Conservation (phyloP, 306 rosid genomes). For the Fragaria ananassa region DNA sequence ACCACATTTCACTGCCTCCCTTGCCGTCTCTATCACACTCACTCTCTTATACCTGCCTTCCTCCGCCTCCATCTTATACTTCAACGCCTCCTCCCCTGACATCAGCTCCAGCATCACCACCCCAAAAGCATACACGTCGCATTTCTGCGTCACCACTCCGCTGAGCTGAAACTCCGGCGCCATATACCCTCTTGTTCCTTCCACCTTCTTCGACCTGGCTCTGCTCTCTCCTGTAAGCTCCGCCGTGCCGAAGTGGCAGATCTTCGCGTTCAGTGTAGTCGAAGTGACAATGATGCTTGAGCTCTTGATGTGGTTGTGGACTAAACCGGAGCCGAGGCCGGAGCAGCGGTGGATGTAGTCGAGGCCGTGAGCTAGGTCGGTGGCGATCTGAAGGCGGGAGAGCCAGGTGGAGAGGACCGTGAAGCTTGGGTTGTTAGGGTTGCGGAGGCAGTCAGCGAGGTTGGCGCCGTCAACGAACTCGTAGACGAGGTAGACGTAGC, state of each 20-base stretch:
- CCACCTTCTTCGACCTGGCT: conserved; percentile 41
- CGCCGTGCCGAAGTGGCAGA: conserved; percentile 87
- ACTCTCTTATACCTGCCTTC: conserved; percentile 47
- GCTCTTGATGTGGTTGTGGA: conserved; percentile 78
- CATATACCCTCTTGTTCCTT: conserved; percentile 88
- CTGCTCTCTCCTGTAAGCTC: conserved; percentile 65
- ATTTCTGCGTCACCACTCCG: conserved; percentile 66
- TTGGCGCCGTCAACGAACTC: conserved; percentile 69
- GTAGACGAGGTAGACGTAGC: conserved; percentile 56
- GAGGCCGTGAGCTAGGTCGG: conserved; percentile 87
- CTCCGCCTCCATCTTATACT: conserved; percentile 35
- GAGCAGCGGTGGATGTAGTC: conserved; percentile 83
- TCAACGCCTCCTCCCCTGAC: conserved; percentile 76
- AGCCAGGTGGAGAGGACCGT: conserved; percentile 70
- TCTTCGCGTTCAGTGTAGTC: conserved; percentile 40
- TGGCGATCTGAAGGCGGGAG: conserved; percentile 72
- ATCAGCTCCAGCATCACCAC: conserved; percentile 78
- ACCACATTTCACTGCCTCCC: conserved; percentile 37
- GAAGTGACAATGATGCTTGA: conserved; percentile 63
- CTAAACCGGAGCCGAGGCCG: conserved; percentile 47
- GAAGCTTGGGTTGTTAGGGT: conserved; percentile 65
- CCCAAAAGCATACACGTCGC: conserved; percentile 89
- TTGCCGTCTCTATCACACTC: conserved; percentile 75
- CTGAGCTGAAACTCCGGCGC: conserved; percentile 68
- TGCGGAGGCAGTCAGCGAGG: conserved; percentile 75